phyloP scores from a whole-genome alignment of 768 basidiomycete species.

The Brasilioporus rufonigricans region DNA sequence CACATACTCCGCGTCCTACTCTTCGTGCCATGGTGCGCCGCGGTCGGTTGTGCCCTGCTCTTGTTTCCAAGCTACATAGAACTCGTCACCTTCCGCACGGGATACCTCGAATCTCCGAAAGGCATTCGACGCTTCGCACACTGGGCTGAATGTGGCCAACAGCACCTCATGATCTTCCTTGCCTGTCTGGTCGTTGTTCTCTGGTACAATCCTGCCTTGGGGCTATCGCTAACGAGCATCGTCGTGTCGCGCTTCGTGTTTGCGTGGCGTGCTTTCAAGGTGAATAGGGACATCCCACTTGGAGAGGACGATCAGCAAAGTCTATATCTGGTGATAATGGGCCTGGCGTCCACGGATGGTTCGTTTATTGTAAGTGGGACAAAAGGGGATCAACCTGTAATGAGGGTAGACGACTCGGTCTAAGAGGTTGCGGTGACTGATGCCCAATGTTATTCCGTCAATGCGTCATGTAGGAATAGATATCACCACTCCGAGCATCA shows the following conservation, averaged over 20 bases:
- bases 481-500: not conserved
- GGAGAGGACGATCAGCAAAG: conserved; percentile 36
- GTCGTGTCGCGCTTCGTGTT: conserved; percentile 22
- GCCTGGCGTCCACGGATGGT: conserved; percentile 6
- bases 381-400: not conserved
- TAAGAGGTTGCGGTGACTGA: not conserved
- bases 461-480: not conserved
- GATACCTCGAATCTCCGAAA: conserved; percentile 27
- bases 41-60: conserved; percentile 33
- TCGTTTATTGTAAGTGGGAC: not conserved
- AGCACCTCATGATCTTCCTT: conserved; percentile 36
- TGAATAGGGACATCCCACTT: conserved; percentile 25
- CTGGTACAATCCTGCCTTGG: conserved; percentile 20
- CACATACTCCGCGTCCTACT: conserved; percentile 16
- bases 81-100: conserved; percentile 26
- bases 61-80: conserved; percentile 29
- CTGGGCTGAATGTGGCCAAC: conserved; percentile 35
- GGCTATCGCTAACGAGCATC: conserved; percentile 19
- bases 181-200: conserved; percentile 15
- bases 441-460: not conserved
- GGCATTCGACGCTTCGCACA: conserved; percentile 39
- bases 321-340: conserved; percentile 31
- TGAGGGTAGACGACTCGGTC: not conserved
- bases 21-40: conserved; percentile 37
- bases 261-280: conserved; percentile 28